Evolutionary conservation across 345 rosid genomes (phyloP), one percentile per base, ranked within the genome.

Genomic region (Citrus unshiu): DNA sequence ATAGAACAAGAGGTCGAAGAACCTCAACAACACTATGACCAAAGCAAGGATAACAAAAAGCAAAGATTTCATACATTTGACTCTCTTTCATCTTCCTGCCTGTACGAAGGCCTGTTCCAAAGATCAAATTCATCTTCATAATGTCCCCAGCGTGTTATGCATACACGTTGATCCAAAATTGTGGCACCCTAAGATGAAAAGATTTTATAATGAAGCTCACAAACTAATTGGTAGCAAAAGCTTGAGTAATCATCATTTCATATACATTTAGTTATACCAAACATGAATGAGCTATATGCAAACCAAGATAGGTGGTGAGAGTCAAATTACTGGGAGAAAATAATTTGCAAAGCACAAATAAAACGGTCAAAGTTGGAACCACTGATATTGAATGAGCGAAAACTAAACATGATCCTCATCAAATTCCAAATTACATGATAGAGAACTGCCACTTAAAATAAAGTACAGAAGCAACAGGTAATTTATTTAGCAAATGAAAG

Each of bases 81-180:
- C 70, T 82, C 79, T 6, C 83, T 40, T 74, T 80, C 91, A 54
- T 88, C 88, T 29, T 83, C 88, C 65, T 71, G 84, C n/a, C 65
- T 70, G 22, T 79, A 37, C 1, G 85, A 73, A 66, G 87, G 35
- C 62, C 78, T 73, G 74, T 83, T 90, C 97, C 95, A 91, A 81
- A 88, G 79, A 56, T 88, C 85, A 40, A 83, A 87, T 76, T 86
- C 97, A 64, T 91, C 90, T 21, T 86, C 85, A 65, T 68, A 79
- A 24, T 85, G 81, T 63, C 97, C 98, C 97, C 97, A 94, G 77
- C 83, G 88, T 12, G 92, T 85, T 77, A 94, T 94, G 82, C 97
- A 94, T 63, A 94, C 90, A 6, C 88, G 90, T 73, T 91, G 90
- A 76, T 92, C 97, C 81, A 87, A 77, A 74, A 94, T 86, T 10